phyloP scores from a whole-genome alignment of 1,284 basidiomycete genomes.

The Somion occarium region DNA sequence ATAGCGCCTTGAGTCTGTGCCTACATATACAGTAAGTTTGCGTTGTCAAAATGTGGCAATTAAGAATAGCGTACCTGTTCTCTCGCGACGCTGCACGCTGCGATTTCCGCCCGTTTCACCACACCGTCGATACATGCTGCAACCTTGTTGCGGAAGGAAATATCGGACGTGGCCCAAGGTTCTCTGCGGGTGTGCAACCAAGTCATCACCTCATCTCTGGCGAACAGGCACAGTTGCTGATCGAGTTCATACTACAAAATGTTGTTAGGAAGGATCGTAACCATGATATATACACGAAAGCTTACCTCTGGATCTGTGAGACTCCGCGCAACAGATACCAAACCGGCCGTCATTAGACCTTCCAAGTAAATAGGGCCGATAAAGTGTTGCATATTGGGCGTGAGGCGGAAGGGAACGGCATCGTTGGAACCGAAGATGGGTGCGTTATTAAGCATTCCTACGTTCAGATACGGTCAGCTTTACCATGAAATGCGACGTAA shows the following conservation, averaged over 20 bases:
- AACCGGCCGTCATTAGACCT: conserved; percentile 80
- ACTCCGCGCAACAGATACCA: conserved; percentile 89
- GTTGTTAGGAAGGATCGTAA: no score
- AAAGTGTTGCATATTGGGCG: conserved; percentile 95
- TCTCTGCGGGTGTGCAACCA: conserved; percentile 54
- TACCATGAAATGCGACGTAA: background rate
- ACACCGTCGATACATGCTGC: conserved; percentile 75
- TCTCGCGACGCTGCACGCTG: conserved; percentile 82
- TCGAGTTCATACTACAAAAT: conserved; percentile 79
- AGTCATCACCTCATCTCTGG: conserved; percentile 86
- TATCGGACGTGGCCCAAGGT: conserved; percentile 48
- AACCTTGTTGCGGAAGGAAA: conserved; percentile 65
- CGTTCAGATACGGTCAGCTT: conserved; percentile 3
- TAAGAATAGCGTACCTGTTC: conserved; percentile 50
- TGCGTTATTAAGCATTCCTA: conserved; percentile 42
- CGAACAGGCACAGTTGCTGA: conserved; percentile 85
- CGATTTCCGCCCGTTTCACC: conserved; percentile 79
- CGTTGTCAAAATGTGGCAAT: no score
- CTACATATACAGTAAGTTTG: background rate
- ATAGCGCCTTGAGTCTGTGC: conserved; percentile 24
- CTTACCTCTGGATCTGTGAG: conserved; percentile 90
- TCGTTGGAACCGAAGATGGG: conserved; percentile 81
- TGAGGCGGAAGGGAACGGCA: conserved; percentile 93
- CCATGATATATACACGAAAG: conserved; percentile 3
- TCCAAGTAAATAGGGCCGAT: conserved; percentile 88